These are phyloP conservation scores for Adansonia rubrostipa DNA, from an alignment of 441 rosid genomes.

Conservation along the genomic window DNA sequence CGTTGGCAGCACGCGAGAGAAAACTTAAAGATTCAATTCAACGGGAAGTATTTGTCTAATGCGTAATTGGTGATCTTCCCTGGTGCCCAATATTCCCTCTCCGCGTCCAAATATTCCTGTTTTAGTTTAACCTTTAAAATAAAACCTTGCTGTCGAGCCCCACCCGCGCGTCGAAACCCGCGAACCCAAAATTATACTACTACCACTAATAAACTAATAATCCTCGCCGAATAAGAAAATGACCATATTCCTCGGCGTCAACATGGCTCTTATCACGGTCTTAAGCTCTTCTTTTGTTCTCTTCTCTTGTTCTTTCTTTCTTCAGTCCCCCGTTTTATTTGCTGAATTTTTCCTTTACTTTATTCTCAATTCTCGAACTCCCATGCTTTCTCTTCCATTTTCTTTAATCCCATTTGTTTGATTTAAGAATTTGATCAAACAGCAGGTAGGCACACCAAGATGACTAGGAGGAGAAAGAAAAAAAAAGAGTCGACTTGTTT, in stretches of 20 bases:
- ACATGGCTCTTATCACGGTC: conserved; percentile 55
- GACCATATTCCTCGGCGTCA: conserved; percentile 72
- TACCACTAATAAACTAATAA: neutral
- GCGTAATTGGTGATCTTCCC: conserved; percentile 8
- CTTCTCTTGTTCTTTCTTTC: conserved; percentile 30
- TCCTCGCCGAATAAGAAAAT: neutral
- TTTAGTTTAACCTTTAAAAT: neutral
- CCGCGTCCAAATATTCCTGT: conserved; percentile 54
- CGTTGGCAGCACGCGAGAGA: neutral
- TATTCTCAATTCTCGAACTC: conserved; percentile 6
- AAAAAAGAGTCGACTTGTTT: neutral
- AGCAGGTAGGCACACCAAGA: neutral
- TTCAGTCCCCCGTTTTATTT: conserved; percentile 16
- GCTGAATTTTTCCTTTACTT: conserved; percentile 18
- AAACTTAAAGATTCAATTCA: conserved; percentile 27
- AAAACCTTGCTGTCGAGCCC: conserved; percentile 42
- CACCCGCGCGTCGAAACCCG: conserved; percentile 47
- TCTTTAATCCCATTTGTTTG: conserved; percentile 24
- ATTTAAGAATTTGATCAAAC: neutral
- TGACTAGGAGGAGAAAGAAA: neutral
- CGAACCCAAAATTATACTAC: neutral
- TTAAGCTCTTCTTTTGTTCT: conserved; percentile 36
- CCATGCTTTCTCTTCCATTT: neutral
- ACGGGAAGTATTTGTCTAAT: conserved; percentile 45
- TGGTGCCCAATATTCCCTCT: conserved; percentile 66